phyloP scores from a whole-genome alignment of 768 basidiomycete genomes.

The Rubroboletus pulcherrimus region DNA sequence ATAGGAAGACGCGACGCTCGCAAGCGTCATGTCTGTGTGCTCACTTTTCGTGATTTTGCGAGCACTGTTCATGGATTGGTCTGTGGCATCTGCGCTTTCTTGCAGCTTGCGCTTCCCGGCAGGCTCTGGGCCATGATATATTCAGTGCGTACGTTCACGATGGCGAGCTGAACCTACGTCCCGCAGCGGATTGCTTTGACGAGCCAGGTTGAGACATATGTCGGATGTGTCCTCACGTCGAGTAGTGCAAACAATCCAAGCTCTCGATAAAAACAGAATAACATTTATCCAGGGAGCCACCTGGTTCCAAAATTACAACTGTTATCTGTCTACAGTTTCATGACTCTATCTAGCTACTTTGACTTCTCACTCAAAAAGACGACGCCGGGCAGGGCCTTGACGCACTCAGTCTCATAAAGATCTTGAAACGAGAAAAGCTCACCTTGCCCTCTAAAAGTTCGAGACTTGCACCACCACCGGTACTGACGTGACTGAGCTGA shows the following conservation, averaged over 20 bases:
- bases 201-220: conserved; percentile 15
- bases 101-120: conserved; percentile 19
- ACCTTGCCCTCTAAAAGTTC: conserved; percentile 99
- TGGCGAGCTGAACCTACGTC: conserved; percentile 12
- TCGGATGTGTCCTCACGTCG: not conserved
- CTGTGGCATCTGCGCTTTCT: conserved; percentile 9
- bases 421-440: conserved; percentile 13
- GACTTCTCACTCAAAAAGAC: conserved; percentile 82
- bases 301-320: conserved; percentile 13
- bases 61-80: conserved; percentile 12
- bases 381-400: conserved; percentile 83
- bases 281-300: conserved; percentile 7
- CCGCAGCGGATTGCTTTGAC: not conserved
- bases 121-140: not conserved
- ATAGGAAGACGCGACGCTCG: not conserved
- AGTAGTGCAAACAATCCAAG: not conserved
- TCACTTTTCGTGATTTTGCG: conserved; percentile 29
- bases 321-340: conserved; percentile 10
- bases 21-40: not conserved
- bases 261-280: conserved; percentile 19
- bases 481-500: conserved; percentile 93
- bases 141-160: not conserved
- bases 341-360: conserved; percentile 9
- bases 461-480: conserved; percentile 89
- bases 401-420: conserved; percentile 13